Evolutionary conservation across 2,329 filamentous ascomycete species (phyloP).

Genomic region (Fusarium sp.): DNA sequence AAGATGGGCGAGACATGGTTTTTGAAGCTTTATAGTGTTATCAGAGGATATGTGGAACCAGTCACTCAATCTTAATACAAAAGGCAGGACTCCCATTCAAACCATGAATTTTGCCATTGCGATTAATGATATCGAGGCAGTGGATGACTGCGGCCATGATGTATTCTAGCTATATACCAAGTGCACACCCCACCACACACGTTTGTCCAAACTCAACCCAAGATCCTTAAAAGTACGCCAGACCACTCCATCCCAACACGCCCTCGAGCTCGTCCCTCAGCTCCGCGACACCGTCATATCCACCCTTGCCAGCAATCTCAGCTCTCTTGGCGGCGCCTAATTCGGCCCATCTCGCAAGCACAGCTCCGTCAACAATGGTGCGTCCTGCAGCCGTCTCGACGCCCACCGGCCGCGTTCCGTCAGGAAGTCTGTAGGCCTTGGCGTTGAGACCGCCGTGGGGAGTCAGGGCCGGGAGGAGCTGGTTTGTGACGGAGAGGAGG

Average conservation of each 20-base stretch:
- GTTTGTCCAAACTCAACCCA: background rate
- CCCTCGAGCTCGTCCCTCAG: slow-evolving; percentile 79
- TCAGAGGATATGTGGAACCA: no score
- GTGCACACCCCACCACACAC: background rate
- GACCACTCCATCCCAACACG: slow-evolving; percentile 73
- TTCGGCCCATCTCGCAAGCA: slow-evolving; percentile 83
- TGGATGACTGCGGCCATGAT: background rate
- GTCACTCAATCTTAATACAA: no score
- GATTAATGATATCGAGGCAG: background rate
- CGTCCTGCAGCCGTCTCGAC: slow-evolving; percentile 74
- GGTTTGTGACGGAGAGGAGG: slow-evolving; percentile 84
- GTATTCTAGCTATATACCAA: slow-evolving; percentile 1
- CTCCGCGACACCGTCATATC: slow-evolving; percentile 75
- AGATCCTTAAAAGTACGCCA: slow-evolving; percentile 67
- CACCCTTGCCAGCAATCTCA: slow-evolving; percentile 83
- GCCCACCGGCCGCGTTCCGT: slow-evolving; percentile 60
- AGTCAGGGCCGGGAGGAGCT: slow-evolving; percentile 82
- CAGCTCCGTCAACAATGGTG: slow-evolving; percentile 83
- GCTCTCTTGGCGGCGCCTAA: slow-evolving; percentile 78
- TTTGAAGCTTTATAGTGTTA: no score
- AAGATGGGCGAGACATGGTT: background rate
- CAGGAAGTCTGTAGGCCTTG: slow-evolving; percentile 78
- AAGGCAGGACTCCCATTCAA: background rate
- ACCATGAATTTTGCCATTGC: background rate
- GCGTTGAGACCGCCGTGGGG: slow-evolving; percentile 88